Percentiles rank a stretch among this genome's conserved stretches.
phyloP scores from a whole-genome alignment of 164 flowering plant genomes.

The Aristolochia californica region DNA sequence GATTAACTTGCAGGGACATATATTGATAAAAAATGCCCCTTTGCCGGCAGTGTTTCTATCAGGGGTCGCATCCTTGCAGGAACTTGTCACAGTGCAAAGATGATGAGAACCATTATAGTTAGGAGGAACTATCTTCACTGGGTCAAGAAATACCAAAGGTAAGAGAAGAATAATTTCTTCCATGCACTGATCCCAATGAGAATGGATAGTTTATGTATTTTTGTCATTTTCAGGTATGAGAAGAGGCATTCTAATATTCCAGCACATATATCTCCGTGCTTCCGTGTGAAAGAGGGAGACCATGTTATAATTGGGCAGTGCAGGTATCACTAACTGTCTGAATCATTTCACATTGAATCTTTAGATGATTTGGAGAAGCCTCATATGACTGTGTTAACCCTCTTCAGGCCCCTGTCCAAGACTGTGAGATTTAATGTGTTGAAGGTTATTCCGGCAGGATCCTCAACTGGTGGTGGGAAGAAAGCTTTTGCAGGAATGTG shows the following conservation, averaged over 20 bases:
- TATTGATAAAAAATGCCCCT: slow-evolving; percentile 32
- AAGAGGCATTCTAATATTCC: slow-evolving; percentile 33
- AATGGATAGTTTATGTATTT: background rate
- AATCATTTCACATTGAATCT: too few species aligned
- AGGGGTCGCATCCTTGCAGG: slow-evolving; percentile 28
- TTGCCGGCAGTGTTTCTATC: slow-evolving; percentile 26
- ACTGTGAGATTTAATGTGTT: slow-evolving; percentile 61
- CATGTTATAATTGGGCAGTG: slow-evolving; percentile 32
- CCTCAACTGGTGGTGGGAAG: slow-evolving; percentile 48
- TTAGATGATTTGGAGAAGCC: background rate
- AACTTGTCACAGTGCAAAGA: slow-evolving; percentile 30
- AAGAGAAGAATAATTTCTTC: background rate
- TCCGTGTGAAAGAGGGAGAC: slow-evolving; percentile 37
- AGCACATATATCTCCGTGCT: slow-evolving; percentile 30
- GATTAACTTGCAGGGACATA: slow-evolving; percentile 26
- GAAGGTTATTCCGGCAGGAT: slow-evolving; percentile 60
- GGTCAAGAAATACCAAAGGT: slow-evolving; percentile 31
- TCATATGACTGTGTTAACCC: background rate
- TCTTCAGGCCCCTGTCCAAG: slow-evolving; percentile 54
- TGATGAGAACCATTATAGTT: slow-evolving; percentile 30
- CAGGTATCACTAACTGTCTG: slow-evolving; percentile 8
- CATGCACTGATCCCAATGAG: background rate
- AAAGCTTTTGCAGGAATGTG: slow-evolving; percentile 47
- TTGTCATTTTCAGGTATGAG: slow-evolving; percentile 19
- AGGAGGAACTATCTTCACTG: slow-evolving; percentile 23